Conservation (phyloP, 73 alveolate genomes). For the Paramecium biaurelia region DNA sequence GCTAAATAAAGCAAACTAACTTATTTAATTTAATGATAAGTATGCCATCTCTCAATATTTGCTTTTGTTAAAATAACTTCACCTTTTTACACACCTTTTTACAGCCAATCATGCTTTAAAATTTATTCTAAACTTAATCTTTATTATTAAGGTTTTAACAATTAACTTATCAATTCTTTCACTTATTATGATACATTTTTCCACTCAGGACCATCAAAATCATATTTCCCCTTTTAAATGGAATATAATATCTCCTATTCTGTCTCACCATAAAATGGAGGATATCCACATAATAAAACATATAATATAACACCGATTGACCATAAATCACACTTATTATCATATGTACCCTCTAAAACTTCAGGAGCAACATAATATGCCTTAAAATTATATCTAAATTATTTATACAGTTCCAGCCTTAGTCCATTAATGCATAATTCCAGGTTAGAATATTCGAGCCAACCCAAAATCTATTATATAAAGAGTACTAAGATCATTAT, state of each 20-base stretch:
- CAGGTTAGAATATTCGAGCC: conserved; percentile 1
- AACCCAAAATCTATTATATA: conserved; percentile 39
- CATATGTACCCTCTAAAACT: conserved; percentile 67
- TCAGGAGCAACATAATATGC: conserved; percentile 78
- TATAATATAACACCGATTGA: conserved; percentile 70
- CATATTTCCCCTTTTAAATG: conserved; percentile 60
- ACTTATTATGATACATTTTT: conserved; percentile 58
- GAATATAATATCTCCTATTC: conserved; percentile 67
- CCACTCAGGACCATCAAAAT: conserved; percentile 70
- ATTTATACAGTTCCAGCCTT: conserved; percentile 68
- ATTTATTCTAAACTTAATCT: not conserved
- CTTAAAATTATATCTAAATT: not conserved
- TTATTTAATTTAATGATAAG: not conserved
- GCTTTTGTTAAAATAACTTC: not conserved
- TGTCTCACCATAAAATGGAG: conserved; percentile 73
- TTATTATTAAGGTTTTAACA: conserved; percentile 45
- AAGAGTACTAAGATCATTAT: conserved; percentile 37
- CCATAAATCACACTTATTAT: conserved; percentile 75
- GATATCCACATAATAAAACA: conserved; percentile 70
- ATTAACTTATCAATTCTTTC: conserved; percentile 67
- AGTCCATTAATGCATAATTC: conserved; percentile 17
- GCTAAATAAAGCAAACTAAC: not conserved
- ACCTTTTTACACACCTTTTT: not conserved
- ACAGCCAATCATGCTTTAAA: conserved; percentile 35
- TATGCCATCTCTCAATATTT: not conserved